Evolutionary conservation across 1,284 basidiomycete species (phyloP).

Genomic region (Moniliophthora roreri): DNA sequence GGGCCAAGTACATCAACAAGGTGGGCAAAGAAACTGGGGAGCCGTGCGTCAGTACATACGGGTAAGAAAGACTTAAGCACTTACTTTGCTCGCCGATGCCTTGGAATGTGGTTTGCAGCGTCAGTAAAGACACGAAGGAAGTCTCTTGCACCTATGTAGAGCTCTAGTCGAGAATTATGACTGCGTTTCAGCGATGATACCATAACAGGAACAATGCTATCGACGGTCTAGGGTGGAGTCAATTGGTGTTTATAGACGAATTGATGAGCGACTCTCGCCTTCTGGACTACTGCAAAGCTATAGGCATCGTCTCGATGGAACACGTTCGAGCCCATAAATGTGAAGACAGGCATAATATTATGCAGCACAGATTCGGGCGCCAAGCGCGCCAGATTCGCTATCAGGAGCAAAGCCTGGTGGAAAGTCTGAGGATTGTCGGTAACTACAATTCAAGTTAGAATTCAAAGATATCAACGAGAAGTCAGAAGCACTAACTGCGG

Average conservation of each 20-base stretch:
- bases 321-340: conserved; percentile 97
- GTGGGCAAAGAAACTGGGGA: conserved; percentile 82
- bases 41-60: conserved; percentile 13
- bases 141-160: conserved; percentile 67
- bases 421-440: conserved; percentile 94
- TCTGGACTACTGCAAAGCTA: conserved; percentile 93
- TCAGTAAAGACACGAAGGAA: conserved; percentile 90
- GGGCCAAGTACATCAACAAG: conserved; percentile 86
- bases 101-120: conserved; percentile 83
- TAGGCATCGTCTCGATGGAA: conserved; percentile 96
- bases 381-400: conserved; percentile 82
- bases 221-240: conserved; percentile 68
- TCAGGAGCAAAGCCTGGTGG: conserved; percentile 89
- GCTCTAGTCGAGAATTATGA: conserved; percentile 51
- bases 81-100: conserved; percentile 85
- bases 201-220: conserved; percentile 93
- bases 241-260: conserved; percentile 1
- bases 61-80: conserved; percentile 9
- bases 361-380: conserved; percentile 91
- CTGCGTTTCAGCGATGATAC: conserved; percentile 68
- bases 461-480: neutral
- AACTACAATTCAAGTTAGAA: conserved; percentile 41
- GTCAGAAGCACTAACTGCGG: conserved; percentile 51
- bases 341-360: conserved; percentile 98
- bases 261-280: conserved; percentile 45